Evolutionary conservation across 441 rosid genomes (phyloP).

Genomic region (Flueggea neowawraea): DNA sequence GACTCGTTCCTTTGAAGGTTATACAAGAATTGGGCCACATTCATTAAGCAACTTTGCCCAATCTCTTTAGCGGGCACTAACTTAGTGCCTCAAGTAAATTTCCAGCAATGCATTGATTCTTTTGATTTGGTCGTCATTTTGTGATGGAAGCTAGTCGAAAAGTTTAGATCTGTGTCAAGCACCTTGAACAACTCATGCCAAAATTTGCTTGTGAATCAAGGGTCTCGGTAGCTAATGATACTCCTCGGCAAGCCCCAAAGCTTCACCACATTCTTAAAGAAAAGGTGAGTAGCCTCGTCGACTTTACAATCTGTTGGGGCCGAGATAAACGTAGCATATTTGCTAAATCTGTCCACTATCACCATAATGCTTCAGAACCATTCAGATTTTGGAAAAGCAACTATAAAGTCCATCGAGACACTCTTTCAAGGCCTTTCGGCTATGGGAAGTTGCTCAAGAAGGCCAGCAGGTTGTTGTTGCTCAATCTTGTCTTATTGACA

Average conservation of each 20-base stretch:
- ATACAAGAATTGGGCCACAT: slow-evolving; percentile 9
- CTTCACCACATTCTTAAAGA: slow-evolving; percentile 1
- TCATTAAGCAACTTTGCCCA: slow-evolving; percentile 7
- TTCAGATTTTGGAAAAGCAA: neutral
- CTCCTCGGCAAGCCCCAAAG: neutral
- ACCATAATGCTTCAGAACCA: neutral
- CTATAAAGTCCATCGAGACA: neutral
- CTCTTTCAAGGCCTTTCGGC: neutral
- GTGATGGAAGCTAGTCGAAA: neutral
- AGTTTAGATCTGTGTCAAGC: too few relatives aligned
- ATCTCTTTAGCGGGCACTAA: neutral
- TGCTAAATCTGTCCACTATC: neutral
- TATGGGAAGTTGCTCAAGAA: neutral
- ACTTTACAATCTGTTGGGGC: neutral
- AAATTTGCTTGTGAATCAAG: neutral
- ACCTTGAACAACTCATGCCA: neutral
- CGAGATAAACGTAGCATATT: neutral
- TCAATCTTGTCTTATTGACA: too few relatives aligned
- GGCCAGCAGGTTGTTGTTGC: neutral
- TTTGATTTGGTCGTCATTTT: neutral
- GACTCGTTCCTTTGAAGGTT: slow-evolving; percentile 6
- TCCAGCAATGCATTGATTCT: too few relatives aligned
- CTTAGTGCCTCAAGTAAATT: neutral
- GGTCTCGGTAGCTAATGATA: neutral
- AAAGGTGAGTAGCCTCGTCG: neutral